phyloP scores from a whole-genome alignment of 768 basidiomycete species.

The Leucocoprinus sp. region DNA sequence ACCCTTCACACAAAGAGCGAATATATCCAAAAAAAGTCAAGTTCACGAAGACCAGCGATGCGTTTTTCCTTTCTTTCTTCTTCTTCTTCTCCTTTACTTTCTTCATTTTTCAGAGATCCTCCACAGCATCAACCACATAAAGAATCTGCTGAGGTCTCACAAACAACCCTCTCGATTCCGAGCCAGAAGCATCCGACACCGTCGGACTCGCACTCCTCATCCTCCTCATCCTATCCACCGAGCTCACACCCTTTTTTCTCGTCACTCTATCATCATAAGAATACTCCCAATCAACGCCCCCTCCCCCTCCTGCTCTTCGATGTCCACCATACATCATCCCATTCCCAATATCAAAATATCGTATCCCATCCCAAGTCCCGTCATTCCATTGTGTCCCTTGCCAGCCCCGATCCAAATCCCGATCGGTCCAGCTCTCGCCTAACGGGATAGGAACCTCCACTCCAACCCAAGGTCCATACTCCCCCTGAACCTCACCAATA shows the following conservation, averaged over 20 bases:
- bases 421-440: slow-evolving; percentile 39
- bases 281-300: slow-evolving; percentile 64
- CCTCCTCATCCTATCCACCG: slow-evolving; percentile 52
- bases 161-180: slow-evolving; percentile 68
- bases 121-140: slow-evolving; percentile 81
- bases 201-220: slow-evolving; percentile 69
- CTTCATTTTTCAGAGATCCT: slow-evolving; percentile 1
- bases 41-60: too few species aligned
- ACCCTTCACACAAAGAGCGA: slow-evolving; percentile 1
- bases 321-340: too few species aligned
- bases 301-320: slow-evolving; percentile 23
- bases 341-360: slow-evolving; percentile 72
- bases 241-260: slow-evolving; percentile 36
- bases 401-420: slow-evolving; percentile 29
- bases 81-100: too few species aligned
- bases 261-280: slow-evolving; percentile 32
- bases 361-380: slow-evolving; percentile 72
- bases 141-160: slow-evolving; percentile 82
- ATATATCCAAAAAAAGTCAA: not conserved
- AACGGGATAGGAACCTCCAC: slow-evolving; percentile 71
- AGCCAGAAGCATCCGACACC: slow-evolving; percentile 39
- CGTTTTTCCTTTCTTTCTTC: too few species aligned
- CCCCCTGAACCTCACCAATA: slow-evolving; percentile 80
- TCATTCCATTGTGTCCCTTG: slow-evolving; percentile 71
- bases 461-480: slow-evolving; percentile 81